These are phyloP conservation scores for Phaseolus lunatus DNA, from an alignment of 306 rosid species.

Conservation along the genomic window DNA sequence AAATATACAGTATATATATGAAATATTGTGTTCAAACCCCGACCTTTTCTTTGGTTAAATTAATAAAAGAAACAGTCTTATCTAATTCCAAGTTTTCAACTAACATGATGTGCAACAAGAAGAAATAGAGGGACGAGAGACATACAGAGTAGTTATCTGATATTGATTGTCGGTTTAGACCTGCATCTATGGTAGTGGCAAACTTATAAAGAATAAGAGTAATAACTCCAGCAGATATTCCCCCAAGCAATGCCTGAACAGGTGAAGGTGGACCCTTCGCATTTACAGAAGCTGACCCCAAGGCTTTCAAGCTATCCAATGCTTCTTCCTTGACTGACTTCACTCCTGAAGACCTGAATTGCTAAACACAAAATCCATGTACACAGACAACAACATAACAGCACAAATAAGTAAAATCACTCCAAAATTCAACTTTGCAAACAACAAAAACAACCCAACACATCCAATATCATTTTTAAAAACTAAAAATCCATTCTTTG, in stretches of 20 bases:
- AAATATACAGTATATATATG: not conserved
- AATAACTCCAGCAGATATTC: constrained; percentile 79
- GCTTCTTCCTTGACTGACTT: constrained; percentile 86
- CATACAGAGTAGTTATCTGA: constrained; percentile 86
- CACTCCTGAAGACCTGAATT: constrained; percentile 87
- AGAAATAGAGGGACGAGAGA: constrained; percentile 40
- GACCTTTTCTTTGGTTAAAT: constrained; percentile 15
- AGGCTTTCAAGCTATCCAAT: constrained; percentile 72
- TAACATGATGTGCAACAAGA: constrained; percentile 32
- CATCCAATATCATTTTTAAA: not conserved
- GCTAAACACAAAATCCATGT: constrained; percentile 59
- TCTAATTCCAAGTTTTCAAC: not conserved
- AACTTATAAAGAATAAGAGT: constrained; percentile 85
- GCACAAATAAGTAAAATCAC: not conserved
- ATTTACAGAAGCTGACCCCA: constrained; percentile 64
- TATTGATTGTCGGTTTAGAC: constrained; percentile 77
- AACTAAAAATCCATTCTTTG: constrained; percentile 3
- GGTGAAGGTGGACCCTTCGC: constrained; percentile 80
- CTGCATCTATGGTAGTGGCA: constrained; percentile 82
- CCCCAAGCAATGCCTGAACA: constrained; percentile 80
- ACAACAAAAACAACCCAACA: not conserved
- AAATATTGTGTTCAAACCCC: not conserved
- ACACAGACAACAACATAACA: constrained; percentile 17
- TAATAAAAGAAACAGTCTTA: constrained; percentile 10
- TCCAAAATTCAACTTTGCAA: constrained; percentile 28